phyloP scores from a whole-genome alignment of 139 green algal genomes.

The Raphidocelis subcapitata region DNA sequence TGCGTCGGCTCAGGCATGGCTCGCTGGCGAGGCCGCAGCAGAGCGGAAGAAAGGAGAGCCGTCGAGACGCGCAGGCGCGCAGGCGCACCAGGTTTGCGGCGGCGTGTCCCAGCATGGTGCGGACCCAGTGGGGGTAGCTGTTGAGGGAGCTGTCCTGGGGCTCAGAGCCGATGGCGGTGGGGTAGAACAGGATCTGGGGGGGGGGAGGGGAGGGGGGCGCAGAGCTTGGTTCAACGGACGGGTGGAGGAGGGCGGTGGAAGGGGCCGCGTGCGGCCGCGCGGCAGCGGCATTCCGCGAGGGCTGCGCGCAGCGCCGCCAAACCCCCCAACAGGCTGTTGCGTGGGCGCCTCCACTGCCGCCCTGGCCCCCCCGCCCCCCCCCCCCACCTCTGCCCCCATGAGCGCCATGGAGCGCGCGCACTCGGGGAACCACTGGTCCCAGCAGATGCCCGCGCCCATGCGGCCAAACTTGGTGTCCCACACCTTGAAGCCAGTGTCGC shows the following conservation, averaged over 20 bases:
- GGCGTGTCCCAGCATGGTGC: slow-evolving; percentile 65
- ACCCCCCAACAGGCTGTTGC: too few species aligned
- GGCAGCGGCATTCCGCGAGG: neutral
- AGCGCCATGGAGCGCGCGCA: slow-evolving; percentile 54
- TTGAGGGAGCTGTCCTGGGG: slow-evolving; percentile 49
- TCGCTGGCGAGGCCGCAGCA: too few species aligned
- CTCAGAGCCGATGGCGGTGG: slow-evolving; percentile 72
- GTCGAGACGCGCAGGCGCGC: too few species aligned
- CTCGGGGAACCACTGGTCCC: slow-evolving; percentile 83
- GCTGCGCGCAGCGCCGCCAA: too few species aligned
- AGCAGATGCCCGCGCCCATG: slow-evolving; percentile 71
- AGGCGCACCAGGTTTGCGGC: slow-evolving; percentile 63
- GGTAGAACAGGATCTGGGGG: slow-evolving; percentile 63
- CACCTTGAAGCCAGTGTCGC: slow-evolving; percentile 73
- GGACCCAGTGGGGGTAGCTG: slow-evolving; percentile 64
- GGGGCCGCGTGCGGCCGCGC: too few species aligned
- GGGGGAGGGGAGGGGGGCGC: neutral
- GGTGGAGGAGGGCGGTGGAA: too few species aligned
- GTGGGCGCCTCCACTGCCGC: too few species aligned
- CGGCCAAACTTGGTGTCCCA: slow-evolving; percentile 53
- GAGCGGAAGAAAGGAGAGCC: too few species aligned
- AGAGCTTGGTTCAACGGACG: too few species aligned
- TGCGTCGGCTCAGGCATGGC: too few species aligned
- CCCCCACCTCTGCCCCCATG: slow-evolving; percentile 54
- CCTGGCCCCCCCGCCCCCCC: too few species aligned